Base-by-base conservation (phyloP, 176 grass and related monocot species). In the Musa troglodytarum region DNA sequence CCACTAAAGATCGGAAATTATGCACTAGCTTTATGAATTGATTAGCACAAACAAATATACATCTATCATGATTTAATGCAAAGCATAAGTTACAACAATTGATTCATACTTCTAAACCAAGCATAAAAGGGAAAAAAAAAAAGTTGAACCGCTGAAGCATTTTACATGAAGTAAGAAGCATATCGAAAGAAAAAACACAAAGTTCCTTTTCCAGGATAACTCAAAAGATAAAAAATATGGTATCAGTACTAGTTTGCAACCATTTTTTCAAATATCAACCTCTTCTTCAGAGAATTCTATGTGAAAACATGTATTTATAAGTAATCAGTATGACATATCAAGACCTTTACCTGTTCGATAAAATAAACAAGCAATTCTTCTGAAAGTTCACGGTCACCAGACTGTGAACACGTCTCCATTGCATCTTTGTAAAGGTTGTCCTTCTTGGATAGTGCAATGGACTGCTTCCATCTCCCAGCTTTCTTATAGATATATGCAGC, bases 401-500 rank as follows among this genome's bases (percentile, higher is more conserved):
- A 99, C 24, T 95, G 96, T 0, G 96, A 99, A 82, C 96, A 99
- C 78, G 96, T 95, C 81, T 99, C 95, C 95, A 99, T 99, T 80
- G 86, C 89, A 84, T 99, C 95, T 82, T 88, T 99, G 81, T 99
- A 99, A 86, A 99, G 84, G 81, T 89, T 94, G 54, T 94, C 95
- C 79, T 94, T 99, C 85, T 99, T 99, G 0, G 95, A 99, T 50
- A 94, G 72, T 26, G 86, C 88, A 87, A 98, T 94, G 8, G 95
- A 98, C 72, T 89, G 84, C 82, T 98, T 98, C 95, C 95, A 98
- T 82, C 88, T 93, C 16, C 90, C 90, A 53, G 95, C 95, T 83
- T 98, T 98, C 90, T 94, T 99, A 79, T 99, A 99, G 77, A 99
- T 94, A 76, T 99, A 94, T 29, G 95, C 95, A 82, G 95, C 95